Evolutionary conservation across 2,329 filamentous ascomycete species (phyloP).

Genomic region (Alternaria sp.): DNA sequence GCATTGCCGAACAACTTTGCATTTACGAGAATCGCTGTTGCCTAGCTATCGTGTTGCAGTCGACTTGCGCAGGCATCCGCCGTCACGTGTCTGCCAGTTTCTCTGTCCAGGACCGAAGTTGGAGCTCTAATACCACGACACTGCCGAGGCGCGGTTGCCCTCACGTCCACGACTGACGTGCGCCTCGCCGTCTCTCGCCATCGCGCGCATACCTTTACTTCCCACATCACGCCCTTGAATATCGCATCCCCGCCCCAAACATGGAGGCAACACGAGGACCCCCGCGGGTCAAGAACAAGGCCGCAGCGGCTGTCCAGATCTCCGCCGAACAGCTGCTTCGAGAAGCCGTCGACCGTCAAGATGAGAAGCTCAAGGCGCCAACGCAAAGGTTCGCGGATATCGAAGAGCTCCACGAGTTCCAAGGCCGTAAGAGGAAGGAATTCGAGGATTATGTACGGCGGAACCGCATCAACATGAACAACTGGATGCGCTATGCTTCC

Average conservation of each 20-base stretch:
- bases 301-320: slow-evolving; percentile 81
- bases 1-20: not conserved
- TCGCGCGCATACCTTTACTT: not conserved
- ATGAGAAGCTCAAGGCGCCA: slow-evolving; percentile 84
- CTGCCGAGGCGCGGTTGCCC: slow-evolving; percentile 9
- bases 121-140: slow-evolving; percentile 9
- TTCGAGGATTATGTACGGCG: slow-evolving; percentile 98
- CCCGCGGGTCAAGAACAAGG: slow-evolving; percentile 98
- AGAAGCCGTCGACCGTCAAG: slow-evolving; percentile 96
- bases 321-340: slow-evolving; percentile 96
- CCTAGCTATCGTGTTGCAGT: not conserved
- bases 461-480: slow-evolving; percentile 95
- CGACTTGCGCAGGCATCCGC: not conserved
- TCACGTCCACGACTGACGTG: slow-evolving; percentile 4
- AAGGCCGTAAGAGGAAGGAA: slow-evolving; percentile 93
- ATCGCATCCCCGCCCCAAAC: slow-evolving; percentile 32
- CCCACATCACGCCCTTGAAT: not conserved
- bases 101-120: slow-evolving; percentile 11
- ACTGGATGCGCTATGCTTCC: slow-evolving; percentile 97
- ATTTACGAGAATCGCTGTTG: not conserved
- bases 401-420: slow-evolving; percentile 97
- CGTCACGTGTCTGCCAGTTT: slow-evolving; percentile 11
- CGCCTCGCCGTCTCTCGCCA: not conserved
- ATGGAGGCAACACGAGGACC: slow-evolving; percentile 93
- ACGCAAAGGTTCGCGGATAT: slow-evolving; percentile 95